Evolutionary conservation across 768 basidiomycete genomes (phyloP).

Genomic region (Auricularia auricula-judae): DNA sequence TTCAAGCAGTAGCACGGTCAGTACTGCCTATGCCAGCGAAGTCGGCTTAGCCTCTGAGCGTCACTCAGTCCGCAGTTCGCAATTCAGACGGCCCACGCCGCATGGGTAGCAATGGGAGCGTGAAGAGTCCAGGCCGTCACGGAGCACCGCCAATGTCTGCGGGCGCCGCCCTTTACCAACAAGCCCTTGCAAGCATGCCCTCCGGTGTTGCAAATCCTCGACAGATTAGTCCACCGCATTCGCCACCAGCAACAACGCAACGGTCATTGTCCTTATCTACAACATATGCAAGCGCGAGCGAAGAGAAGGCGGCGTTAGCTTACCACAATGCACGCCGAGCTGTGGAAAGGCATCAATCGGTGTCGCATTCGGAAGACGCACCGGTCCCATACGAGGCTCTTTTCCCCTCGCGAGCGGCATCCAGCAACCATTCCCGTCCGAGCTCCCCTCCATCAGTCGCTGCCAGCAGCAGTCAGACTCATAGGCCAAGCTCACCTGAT

Average conservation of each 20-base stretch:
- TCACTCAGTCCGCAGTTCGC: neutral
- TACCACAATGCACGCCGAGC: slow-evolving; percentile 66
- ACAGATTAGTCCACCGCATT: slow-evolving; percentile 9
- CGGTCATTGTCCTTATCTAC: slow-evolving; percentile 22
- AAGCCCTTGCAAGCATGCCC: slow-evolving; percentile 32
- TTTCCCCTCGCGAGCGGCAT: slow-evolving; percentile 7
- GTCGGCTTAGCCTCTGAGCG: too few species aligned
- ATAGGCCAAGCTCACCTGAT: neutral
- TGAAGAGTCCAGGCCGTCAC: neutral
- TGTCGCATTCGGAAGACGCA: slow-evolving; percentile 13
- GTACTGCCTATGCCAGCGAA: too few species aligned
- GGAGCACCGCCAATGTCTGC: slow-evolving; percentile 20
- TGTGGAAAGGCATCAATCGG: slow-evolving; percentile 45
- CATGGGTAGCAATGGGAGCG: neutral
- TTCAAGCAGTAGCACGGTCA: too few species aligned
- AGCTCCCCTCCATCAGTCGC: neutral
- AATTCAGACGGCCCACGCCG: neutral
- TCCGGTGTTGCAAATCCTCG: slow-evolving; percentile 16
- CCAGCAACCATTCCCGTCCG: neutral
- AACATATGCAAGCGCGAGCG: slow-evolving; percentile 46
- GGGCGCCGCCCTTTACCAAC: slow-evolving; percentile 33
- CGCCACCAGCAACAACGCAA: slow-evolving; percentile 10
- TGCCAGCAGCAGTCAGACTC: neutral
- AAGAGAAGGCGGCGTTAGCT: slow-evolving; percentile 64
- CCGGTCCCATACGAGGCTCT: slow-evolving; percentile 13